phyloP scores from a whole-genome alignment of 768 basidiomycete genomes.

The Trichaptum fuscoviolaceum region DNA sequence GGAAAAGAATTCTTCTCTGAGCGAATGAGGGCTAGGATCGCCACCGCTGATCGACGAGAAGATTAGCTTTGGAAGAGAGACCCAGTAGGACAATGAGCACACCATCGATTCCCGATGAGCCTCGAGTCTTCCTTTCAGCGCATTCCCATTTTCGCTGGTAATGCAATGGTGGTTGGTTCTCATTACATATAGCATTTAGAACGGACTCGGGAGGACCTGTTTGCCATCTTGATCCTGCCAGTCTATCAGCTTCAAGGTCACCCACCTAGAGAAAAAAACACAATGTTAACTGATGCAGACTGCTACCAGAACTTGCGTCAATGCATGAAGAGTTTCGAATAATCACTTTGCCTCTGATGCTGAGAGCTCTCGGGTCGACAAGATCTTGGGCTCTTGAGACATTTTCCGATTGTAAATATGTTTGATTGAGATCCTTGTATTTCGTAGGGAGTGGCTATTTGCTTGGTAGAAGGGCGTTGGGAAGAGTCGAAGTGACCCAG shows the following conservation, averaged over 20 bases:
- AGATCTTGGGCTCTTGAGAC: conserved; percentile 40
- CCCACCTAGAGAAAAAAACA: conserved; percentile 52
- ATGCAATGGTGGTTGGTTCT: conserved; percentile 9
- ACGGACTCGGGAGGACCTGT: conserved; percentile 40
- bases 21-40: conserved; percentile 73
- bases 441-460: neutral
- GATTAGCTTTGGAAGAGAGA: neutral
- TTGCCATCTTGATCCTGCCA: conserved; percentile 76
- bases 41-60: conserved; percentile 53
- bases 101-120: conserved; percentile 80
- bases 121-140: conserved; percentile 78
- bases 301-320: too few species aligned
- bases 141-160: conserved; percentile 81
- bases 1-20: conserved; percentile 71
- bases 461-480: neutral
- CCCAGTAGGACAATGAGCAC: conserved; percentile 20
- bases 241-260: conserved; percentile 74
- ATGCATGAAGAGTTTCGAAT: neutral
- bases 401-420: conserved; percentile 2
- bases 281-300: neutral
- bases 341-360: conserved; percentile 54
- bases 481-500: too few species aligned
- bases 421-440: neutral
- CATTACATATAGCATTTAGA: neutral
- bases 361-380: conserved; percentile 47